phyloP scores from a whole-genome alignment of 2,329 filamentous ascomycete species.

The Tolypocladium cylindrosporum region DNA sequence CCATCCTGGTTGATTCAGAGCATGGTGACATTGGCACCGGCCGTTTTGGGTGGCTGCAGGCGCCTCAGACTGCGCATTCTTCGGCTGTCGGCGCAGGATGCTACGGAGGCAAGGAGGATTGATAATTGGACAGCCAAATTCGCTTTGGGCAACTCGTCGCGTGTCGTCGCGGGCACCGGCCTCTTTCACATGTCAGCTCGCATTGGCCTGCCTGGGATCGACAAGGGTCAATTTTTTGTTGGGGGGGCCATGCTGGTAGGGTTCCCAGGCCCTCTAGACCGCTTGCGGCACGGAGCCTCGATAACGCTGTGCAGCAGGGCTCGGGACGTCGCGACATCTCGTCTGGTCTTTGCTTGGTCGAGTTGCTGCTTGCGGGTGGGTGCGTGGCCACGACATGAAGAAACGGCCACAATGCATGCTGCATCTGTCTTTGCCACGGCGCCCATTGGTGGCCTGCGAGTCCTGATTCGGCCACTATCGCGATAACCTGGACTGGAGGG shows the following conservation, averaged over 20 bases:
- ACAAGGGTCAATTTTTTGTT: slow-evolving; percentile 1
- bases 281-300: background rate
- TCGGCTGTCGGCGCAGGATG: background rate
- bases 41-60: background rate
- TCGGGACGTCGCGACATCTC: background rate
- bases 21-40: background rate
- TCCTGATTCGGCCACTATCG: background rate
- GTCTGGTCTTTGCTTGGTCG: background rate
- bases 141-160: background rate
- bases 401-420: background rate
- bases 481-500: background rate
- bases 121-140: too few relatives aligned
- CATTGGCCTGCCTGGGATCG: background rate
- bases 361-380: background rate
- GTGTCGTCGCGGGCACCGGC: background rate
- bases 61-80: background rate
- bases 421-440: background rate
- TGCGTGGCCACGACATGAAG: background rate
- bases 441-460: background rate
- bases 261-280: background rate
- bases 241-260: background rate
- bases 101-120: too few relatives aligned
- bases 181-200: slow-evolving; percentile 1
- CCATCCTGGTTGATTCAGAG: too few relatives aligned
- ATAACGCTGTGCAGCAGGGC: background rate